Evolutionary conservation across 495 filamentous ascomycete species (phyloP).

Genomic region (Neurospora sublineolata): DNA sequence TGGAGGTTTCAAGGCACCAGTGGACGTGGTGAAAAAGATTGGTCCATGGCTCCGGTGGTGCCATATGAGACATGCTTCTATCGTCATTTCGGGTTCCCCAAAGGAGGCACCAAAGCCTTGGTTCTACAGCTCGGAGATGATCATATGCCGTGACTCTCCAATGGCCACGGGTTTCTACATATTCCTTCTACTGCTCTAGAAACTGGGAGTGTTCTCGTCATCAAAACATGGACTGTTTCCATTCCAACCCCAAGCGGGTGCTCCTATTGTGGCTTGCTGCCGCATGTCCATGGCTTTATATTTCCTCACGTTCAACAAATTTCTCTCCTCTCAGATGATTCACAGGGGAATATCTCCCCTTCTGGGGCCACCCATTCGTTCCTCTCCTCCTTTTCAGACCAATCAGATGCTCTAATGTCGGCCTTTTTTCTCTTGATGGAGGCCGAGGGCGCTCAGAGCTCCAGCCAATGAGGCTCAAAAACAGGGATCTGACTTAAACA

Average conservation of each 20-base stretch:
- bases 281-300: neutral
- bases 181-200: neutral
- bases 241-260: neutral
- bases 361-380: constrained; percentile 15
- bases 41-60: neutral
- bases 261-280: neutral
- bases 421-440: constrained; percentile 16
- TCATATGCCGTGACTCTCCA: neutral
- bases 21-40: neutral
- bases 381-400: constrained; percentile 9
- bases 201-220: neutral
- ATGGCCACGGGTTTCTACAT: neutral
- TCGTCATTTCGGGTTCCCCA: neutral
- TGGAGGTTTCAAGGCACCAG: neutral
- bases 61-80: neutral
- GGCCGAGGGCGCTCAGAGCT: constrained; percentile 19
- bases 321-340: constrained; percentile 3
- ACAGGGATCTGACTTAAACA: constrained; percentile 24
- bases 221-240: neutral
- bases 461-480: constrained; percentile 26
- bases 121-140: neutral
- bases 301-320: constrained; percentile 1
- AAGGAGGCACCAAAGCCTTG: neutral
- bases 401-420: constrained; percentile 14
- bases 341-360: constrained; percentile 1